Evolutionary conservation across 2,329 filamentous ascomycete species (phyloP), one percentile per base, ranked within the genome.

Genomic region (Domatiomyces catenatus): DNA sequence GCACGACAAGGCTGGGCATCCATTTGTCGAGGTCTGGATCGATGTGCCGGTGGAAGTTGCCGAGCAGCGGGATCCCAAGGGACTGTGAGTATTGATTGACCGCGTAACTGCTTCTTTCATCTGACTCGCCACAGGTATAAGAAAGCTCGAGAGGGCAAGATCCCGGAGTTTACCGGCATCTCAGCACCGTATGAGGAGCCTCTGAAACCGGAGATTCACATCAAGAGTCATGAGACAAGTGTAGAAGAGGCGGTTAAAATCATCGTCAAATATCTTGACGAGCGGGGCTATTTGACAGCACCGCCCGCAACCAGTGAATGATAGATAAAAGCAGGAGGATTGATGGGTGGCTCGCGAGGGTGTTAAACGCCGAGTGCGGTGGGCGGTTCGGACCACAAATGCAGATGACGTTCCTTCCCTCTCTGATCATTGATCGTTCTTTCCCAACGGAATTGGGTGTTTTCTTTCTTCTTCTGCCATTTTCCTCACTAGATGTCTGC

Each of bases 141-240:
- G 77, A 94, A 94, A 79, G 92, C 92, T 10, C 75, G 90, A 44
- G 83, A 85, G 48, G 92, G 92, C 44, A 81, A 93, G 67, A 96
- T 96, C 69, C 92, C 93, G 70, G 87, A 96, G 60, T 98, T 98
- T 66, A 98, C 92, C 1, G 92, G 92, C 50, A 87, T 96, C 62
- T 89, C 83, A 58, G 88, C 90, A 26, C 92, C 92, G 1, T 98
- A 98, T 66, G 92, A 98, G 77, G 86, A 80, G 54, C 92, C 92
- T 4, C 73, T 82, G 66, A 80, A 80, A 52, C 79, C 92, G 1
- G 92, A 98, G 74, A 84, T 98, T 59, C 82, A 84, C 59, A 86
- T 98, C 64, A 77, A 79, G 70, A 93, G 85, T 45, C 80, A 87
- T 63, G 76, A 90, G 73, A 79, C 81, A 63, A 83, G 80, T 15